Percentiles rank a stretch among this genome's conserved stretches.
Evolutionary conservation across 1,284 basidiomycete species (phyloP).

Genomic region (Melanopsichium pennsylvanicum): DNA sequence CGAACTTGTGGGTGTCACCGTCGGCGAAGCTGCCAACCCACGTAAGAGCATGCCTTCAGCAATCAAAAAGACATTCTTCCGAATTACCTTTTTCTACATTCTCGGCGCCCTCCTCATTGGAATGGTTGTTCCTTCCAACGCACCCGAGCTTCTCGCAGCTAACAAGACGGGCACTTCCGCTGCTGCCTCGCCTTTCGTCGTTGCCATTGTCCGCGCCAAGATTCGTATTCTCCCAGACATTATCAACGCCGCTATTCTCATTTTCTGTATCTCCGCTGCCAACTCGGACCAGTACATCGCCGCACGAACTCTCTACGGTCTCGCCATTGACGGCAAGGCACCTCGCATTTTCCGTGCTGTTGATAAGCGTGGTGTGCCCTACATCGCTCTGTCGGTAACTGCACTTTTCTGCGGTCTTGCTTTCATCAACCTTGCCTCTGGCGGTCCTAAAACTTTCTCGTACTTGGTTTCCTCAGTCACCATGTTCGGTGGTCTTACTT

Average conservation of each 20-base stretch:
- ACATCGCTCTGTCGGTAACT: slow-evolving; percentile 70
- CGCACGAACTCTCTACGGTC: slow-evolving; percentile 70
- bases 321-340: slow-evolving; percentile 70
- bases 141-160: slow-evolving; percentile 33
- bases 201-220: slow-evolving; percentile 73
- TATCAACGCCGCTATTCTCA: slow-evolving; percentile 68
- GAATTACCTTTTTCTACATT: slow-evolving; percentile 76
- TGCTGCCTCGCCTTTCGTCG: slow-evolving; percentile 79
- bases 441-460: slow-evolving; percentile 69
- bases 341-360: slow-evolving; percentile 70
- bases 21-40: slow-evolving; percentile 70
- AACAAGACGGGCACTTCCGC: slow-evolving; percentile 39
- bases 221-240: slow-evolving; percentile 76
- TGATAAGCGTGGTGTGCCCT: slow-evolving; percentile 69
- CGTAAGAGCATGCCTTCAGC: slow-evolving; percentile 72
- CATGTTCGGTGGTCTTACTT: slow-evolving; percentile 70
- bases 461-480: slow-evolving; percentile 39
- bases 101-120: slow-evolving; percentile 69
- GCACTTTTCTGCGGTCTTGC: slow-evolving; percentile 72
- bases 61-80: slow-evolving; percentile 70
- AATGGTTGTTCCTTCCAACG: slow-evolving; percentile 54
- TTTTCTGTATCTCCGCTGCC: slow-evolving; percentile 67
- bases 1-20: slow-evolving; percentile 69
- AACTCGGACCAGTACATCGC: slow-evolving; percentile 70
- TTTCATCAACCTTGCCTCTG: slow-evolving; percentile 72